Conservation (phyloP, 1,284 basidiomycete genomes). For the Ceratobasidium sp. region DNA sequence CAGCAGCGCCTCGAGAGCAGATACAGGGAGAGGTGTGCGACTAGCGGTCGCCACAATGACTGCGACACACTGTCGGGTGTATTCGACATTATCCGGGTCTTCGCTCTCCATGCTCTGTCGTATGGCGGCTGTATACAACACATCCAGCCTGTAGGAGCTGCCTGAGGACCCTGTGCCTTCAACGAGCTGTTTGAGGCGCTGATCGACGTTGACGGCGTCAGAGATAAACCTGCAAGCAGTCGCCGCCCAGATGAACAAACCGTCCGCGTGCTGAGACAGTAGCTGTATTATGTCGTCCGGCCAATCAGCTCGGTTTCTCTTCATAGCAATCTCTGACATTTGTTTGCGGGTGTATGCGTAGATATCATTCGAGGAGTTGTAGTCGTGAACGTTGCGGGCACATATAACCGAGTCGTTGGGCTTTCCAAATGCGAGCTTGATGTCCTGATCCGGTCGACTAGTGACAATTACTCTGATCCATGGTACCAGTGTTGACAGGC, state of each 20-base stretch:
- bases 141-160: not conserved
- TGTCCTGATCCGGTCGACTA: slow-evolving; percentile 26
- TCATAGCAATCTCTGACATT: not conserved
- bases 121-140: slow-evolving; percentile 6
- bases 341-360: not conserved
- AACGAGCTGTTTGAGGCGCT: not conserved
- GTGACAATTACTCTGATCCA: slow-evolving; percentile 26
- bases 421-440: not conserved
- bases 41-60: slow-evolving; percentile 12
- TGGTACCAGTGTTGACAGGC: not conserved
- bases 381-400: not conserved
- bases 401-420: not conserved
- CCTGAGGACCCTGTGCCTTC: not conserved
- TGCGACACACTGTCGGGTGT: not conserved
- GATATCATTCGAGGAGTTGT: slow-evolving; percentile 10
- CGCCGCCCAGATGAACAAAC: slow-evolving; percentile 33
- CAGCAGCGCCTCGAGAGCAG: slow-evolving; percentile 4
- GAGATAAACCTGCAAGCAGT: slow-evolving; percentile 24
- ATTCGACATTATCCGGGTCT: not conserved
- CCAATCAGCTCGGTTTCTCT: not conserved
- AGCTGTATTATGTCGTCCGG: not conserved
- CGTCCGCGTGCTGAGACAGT: slow-evolving; percentile 3
- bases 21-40: slow-evolving; percentile 8
- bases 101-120: not conserved
- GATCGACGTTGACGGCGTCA: not conserved